These are phyloP conservation scores for Stylonectria norvegica DNA, from an alignment of 2,329 filamentous ascomycete genomes.

Conservation along the genomic window DNA sequence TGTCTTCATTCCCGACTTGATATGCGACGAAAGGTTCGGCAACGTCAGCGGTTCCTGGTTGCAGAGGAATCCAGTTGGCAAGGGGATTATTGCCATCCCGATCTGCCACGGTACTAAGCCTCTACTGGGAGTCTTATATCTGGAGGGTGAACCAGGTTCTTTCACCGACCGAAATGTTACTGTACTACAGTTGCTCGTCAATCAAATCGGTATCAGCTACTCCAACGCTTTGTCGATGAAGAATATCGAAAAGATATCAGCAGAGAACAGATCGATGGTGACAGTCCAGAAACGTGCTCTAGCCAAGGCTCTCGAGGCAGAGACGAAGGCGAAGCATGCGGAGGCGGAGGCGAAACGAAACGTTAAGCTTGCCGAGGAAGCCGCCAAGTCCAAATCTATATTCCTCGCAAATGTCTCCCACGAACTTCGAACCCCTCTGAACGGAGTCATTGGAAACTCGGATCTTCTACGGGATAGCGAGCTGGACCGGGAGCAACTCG, in stretches of 20 bases:
- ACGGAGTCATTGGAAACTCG: conserved; percentile 85
- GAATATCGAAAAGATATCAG: conserved; percentile 72
- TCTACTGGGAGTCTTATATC: conserved; percentile 70
- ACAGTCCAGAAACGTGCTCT: conserved; percentile 72
- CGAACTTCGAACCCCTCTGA: conserved; percentile 77
- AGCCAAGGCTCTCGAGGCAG: conserved; percentile 67
- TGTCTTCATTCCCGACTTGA: conserved; percentile 70
- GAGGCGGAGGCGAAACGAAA: conserved; percentile 75
- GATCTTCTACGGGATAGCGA: conserved; percentile 76
- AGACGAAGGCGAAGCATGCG: conserved; percentile 72
- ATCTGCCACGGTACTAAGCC: conserved; percentile 70
- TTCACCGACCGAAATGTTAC: conserved; percentile 73
- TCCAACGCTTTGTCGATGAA: conserved; percentile 66
- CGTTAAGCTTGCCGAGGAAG: conserved; percentile 78
- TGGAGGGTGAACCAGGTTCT: conserved; percentile 70
- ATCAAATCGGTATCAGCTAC: conserved; percentile 73
- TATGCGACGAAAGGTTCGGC: conserved; percentile 73
- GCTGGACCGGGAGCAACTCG: conserved; percentile 71
- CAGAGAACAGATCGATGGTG: conserved; percentile 75
- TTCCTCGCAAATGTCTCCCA: conserved; percentile 79
- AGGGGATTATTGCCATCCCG: conserved; percentile 74
- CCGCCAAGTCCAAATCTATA: conserved; percentile 77
- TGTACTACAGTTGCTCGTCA: conserved; percentile 67
- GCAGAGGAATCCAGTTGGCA: conserved; percentile 64
- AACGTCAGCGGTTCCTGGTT: conserved; percentile 70